Conservation (phyloP, 2,329 filamentous ascomycete species). For the Monosporascus cannonballus region DNA sequence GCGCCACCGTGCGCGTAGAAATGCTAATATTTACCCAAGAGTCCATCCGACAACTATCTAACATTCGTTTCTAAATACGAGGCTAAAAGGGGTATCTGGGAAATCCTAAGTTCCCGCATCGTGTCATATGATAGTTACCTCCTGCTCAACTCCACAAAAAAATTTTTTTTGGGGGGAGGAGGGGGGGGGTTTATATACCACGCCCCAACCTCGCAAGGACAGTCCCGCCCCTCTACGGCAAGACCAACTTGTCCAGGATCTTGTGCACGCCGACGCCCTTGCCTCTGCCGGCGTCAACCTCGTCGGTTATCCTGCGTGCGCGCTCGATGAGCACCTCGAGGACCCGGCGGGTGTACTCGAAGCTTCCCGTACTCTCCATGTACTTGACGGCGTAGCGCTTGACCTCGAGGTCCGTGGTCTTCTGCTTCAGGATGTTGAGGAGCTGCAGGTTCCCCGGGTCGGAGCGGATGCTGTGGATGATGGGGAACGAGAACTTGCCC, state of each 20-base stretch:
- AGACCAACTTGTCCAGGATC: slow-evolving; percentile 63
- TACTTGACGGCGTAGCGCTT: slow-evolving; percentile 87
- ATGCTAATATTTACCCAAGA: too few species aligned
- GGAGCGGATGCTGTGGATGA: slow-evolving; percentile 86
- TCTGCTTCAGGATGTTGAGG: slow-evolving; percentile 88
- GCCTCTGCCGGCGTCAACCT: slow-evolving; percentile 56
- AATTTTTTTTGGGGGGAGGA: too few species aligned
- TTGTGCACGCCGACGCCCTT: slow-evolving; percentile 52
- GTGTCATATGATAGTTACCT: too few species aligned
- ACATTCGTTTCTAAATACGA: too few species aligned
- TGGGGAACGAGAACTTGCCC: slow-evolving; percentile 93
- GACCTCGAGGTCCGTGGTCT: slow-evolving; percentile 77
- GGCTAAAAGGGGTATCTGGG: too few species aligned
- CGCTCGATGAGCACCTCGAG: slow-evolving; percentile 57
- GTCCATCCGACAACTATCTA: too few species aligned
- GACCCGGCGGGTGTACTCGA: slow-evolving; percentile 74
- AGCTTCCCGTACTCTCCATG: slow-evolving; percentile 86
- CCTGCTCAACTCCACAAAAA: too few species aligned
- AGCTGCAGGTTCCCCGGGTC: slow-evolving; percentile 71
- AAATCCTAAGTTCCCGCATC: too few species aligned
- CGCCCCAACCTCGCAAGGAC: too few species aligned
- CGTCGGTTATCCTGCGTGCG: slow-evolving; percentile 56
- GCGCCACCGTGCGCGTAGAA: too few species aligned
- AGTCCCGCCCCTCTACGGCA: slow-evolving; percentile 5
- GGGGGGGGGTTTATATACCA: too few species aligned